phyloP scores from a whole-genome alignment of 768 basidiomycete species.

The Kwoniella mangroviensis region DNA sequence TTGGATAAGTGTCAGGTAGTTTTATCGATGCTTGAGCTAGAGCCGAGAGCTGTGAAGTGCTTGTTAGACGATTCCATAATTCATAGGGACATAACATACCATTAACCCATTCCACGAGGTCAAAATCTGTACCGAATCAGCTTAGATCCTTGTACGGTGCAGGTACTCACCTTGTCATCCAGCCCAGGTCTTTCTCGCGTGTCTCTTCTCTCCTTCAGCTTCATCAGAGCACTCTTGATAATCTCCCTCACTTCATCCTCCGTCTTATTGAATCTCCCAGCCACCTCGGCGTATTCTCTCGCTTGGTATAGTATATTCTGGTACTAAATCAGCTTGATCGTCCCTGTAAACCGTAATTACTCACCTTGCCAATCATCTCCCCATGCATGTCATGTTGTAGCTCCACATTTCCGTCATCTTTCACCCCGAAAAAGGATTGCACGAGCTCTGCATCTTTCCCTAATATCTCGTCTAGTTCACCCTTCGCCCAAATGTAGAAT shows the following conservation, averaged over 20 bases:
- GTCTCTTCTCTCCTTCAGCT: slow-evolving; percentile 56
- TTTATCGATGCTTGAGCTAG: slow-evolving; percentile 39
- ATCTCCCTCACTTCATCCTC: slow-evolving; percentile 42
- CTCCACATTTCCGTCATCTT: slow-evolving; percentile 59
- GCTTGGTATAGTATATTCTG: slow-evolving; percentile 52
- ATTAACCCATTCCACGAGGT: slow-evolving; percentile 61
- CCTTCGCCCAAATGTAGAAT: slow-evolving; percentile 59
- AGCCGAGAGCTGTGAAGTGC: slow-evolving; percentile 34
- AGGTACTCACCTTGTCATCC: slow-evolving; percentile 58
- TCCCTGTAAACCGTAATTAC: neutral
- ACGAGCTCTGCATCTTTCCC: slow-evolving; percentile 53
- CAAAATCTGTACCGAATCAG: slow-evolving; percentile 48
- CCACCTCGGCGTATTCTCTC: slow-evolving; percentile 20
- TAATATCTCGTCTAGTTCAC: slow-evolving; percentile 56
- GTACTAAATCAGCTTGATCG: neutral
- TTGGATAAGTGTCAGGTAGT: slow-evolving; percentile 36
- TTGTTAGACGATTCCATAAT: neutral
- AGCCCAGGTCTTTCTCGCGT: slow-evolving; percentile 59
- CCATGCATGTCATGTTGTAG: slow-evolving; percentile 58
- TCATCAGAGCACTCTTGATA: slow-evolving; percentile 35
- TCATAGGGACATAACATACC: slow-evolving; percentile 39
- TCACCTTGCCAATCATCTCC: slow-evolving; percentile 57
- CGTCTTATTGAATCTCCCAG: slow-evolving; percentile 24
- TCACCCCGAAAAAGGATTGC: slow-evolving; percentile 57
- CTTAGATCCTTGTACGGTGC: neutral